Base-by-base conservation (phyloP, 352 stramenopile genomes). In the Globisporangium sylvaticum region DNA sequence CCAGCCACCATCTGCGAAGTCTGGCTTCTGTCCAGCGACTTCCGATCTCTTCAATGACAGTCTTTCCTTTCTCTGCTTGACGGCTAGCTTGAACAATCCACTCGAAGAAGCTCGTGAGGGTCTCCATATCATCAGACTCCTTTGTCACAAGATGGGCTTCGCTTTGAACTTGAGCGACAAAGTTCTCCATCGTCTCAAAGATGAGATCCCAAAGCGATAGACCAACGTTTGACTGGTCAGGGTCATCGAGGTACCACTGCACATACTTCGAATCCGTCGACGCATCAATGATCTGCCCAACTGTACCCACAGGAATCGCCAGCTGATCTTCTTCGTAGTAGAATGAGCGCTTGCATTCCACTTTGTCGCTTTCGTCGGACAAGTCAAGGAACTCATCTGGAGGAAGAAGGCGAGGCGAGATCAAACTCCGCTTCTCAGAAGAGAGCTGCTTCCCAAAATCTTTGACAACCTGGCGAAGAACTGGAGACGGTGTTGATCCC, bases 1-100 rank as follows among this genome's bases (percentile, higher is more conserved):
- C 64, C 20, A 70, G 62, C 83, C 83, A 91, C 83, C 83, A 91
- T 53, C 70, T 71, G 63, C 80, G 80, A 25, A 91, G 59, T 55
- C 75, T 80, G 20, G 81, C 71, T 65, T 87, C 72, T 10, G 76
- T 70, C 83, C 83, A 91, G 27, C 77, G 65, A n/a, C 69, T 67
- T 25, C 66, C 54, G 63, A 84, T 70, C 57, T 84, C 79, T 4
- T 57, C 55, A 4, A 87, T 25, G 3, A 71, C 31, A 14, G 66
- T 56, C 20, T 68, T 52, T 14, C 64, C 67, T 22, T 64, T 71
- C 66, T 81, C 69, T 20, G 42, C 44, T 62, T 76, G 70, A 20
- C 71, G 68, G 55, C 70, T 73, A 15, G 81, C 65, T 55, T 89
- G 83, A 1, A 86, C 72, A 52, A 89, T 68, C 48, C 82, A 83